Base-by-base conservation (phyloP, 2,329 filamentous ascomycete genomes). In the Ophiostoma sp. region DNA sequence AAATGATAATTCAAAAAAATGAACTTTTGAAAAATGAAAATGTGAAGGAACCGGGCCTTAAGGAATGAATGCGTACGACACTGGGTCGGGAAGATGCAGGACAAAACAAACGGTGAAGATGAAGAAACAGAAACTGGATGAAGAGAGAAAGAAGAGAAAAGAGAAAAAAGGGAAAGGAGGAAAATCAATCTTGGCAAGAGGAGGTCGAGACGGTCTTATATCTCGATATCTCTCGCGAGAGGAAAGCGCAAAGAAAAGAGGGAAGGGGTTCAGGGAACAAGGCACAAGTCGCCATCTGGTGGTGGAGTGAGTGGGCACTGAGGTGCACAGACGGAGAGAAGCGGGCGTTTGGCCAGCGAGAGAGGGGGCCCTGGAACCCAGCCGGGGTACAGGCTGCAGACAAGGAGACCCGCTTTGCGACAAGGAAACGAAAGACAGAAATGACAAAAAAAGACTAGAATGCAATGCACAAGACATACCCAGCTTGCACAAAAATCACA, bases 31-130 rank as follows among this genome's bases (percentile, higher is more conserved):
- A 78, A 76, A 78, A 75, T 74, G 77, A 75, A 73, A 70, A 76
- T 76, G 6, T n/a, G 28, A 79, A 71, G 72, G 74, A 80, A 79
- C 66, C 80, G 79, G 79, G 80, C 80, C 82, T 79, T 78, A 82
- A 80, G 77, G 79, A 81, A 79, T 79, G 81, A 81, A 81, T 76
- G 71, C 33, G 71, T 68, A 66, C 71, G 69, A 73, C 69, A 70
- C 72, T 73, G 15, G 72, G 72, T 73, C 68, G 72, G 59, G 69
- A 52, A 66, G 61, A 48, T 71, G 72, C 33, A 71, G 59, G 28
- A 71, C 25, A 71, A 31, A 28, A 70, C 48, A 63, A 52, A 69
- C 33, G 68, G 28, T 73, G 42, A 39, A 57, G 48, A 39, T 55
- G n/a, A 71, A 28, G 72, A 61, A 74, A 74, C 69, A 59, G 36